Evolutionary conservation across 2,329 filamentous ascomycete species (phyloP).

Genomic region (Penicillium sp.): DNA sequence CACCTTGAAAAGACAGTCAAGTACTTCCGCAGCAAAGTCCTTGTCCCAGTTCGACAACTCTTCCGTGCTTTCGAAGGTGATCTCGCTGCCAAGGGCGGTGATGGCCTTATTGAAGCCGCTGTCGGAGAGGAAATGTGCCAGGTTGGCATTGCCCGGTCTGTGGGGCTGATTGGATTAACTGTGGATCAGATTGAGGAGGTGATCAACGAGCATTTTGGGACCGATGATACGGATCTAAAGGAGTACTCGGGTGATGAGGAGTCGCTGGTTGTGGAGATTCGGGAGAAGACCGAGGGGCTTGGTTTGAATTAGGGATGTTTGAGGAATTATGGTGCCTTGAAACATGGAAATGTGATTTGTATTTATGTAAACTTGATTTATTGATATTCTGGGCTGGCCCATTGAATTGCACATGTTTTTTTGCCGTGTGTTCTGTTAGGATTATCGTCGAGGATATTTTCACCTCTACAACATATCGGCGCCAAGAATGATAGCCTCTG

Average conservation of each 20-base stretch:
- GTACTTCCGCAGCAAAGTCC: slow-evolving; percentile 42
- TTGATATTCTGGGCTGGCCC: slow-evolving; percentile 6
- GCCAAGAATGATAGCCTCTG: no score
- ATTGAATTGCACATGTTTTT: slow-evolving; percentile 9
- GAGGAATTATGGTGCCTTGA: neutral
- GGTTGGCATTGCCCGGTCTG: slow-evolving; percentile 44
- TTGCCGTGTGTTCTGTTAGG: no score
- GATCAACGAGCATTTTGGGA: slow-evolving; percentile 37
- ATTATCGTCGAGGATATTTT: no score
- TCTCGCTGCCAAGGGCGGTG: slow-evolving; percentile 42
- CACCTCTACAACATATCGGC: no score
- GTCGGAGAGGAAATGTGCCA: slow-evolving; percentile 45
- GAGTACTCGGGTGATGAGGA: slow-evolving; percentile 41
- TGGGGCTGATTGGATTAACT: slow-evolving; percentile 41
- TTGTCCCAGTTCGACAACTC: slow-evolving; percentile 41
- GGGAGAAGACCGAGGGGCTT: slow-evolving; percentile 32
- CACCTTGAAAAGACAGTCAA: slow-evolving; percentile 49
- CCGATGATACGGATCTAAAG: slow-evolving; percentile 35
- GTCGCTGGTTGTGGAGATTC: slow-evolving; percentile 35
- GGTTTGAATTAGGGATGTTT: neutral
- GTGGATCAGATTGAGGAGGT: slow-evolving; percentile 46
- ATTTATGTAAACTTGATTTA: neutral
- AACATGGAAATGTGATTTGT: neutral
- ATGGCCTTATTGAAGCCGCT: slow-evolving; percentile 42
- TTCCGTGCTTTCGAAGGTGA: slow-evolving; percentile 43